Base-by-base conservation (phyloP, 1,284 basidiomycete genomes). In the Trichosporon coremiiforme region DNA sequence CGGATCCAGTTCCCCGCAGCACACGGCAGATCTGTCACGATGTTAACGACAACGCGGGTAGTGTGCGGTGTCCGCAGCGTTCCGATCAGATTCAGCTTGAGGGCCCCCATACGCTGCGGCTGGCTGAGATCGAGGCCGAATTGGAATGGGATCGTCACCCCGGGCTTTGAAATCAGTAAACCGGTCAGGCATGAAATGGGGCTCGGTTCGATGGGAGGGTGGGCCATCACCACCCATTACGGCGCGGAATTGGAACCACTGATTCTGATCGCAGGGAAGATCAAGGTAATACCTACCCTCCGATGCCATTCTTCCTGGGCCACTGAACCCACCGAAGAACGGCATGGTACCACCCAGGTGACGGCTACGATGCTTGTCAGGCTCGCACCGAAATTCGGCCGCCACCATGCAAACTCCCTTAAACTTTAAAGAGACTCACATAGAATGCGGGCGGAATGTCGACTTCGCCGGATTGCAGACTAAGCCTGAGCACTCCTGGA, bases 31-130 rank as follows among this genome's bases (percentile, higher is more conserved):
- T 73, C 69, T 67, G 78, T 70, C 64, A 80, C 79, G 71, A 76
- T 76, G 2, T 74, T 77, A 7, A 82, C 73, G 6, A 71, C 71
- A 20, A 79, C 77, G 22, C 73, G 71, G 20, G 80, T 71, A 10
- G 76, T 71, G 73, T 82, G 81, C 5, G 74, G 75, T 15, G 81
- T 78, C 8, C 76, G 72, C 67, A 82, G 20, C 20, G 47, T 53
- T 2, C 47, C 47, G 20, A 53, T 53, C 47, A 53, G n/a, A 20
- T 22, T 53, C 47, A 53, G 47, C 47, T 53, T 53, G 15, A 53
- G 20, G 20, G 15, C 4, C 3, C 47, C 47, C 17, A 17, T 20
- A 6, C 47, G 81, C 6, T 38, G 65, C 1, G 76, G 68, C 33
- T 68, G 72, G 25, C 64, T 53, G 29, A 80, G 74, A 6, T 63